Evolutionary conservation across 306 rosid genomes (phyloP).

Genomic region (Begonia peltatifolia): DNA sequence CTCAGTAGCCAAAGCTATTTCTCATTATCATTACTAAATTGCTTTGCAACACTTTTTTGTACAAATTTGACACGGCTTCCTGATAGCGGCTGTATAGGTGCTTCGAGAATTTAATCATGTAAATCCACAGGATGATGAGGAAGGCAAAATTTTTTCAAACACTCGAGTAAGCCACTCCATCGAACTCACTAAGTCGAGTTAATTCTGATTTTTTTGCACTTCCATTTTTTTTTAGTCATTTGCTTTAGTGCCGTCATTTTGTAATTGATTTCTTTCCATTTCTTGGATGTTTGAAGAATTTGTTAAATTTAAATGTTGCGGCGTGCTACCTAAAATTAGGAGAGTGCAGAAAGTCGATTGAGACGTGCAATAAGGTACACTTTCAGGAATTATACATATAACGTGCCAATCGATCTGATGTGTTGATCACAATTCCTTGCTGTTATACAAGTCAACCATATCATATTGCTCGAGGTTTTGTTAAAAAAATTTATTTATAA

Average conservation of each 20-base stretch:
- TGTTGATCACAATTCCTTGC: too few relatives aligned
- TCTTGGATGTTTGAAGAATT: constrained; percentile 43
- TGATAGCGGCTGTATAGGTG: constrained; percentile 36
- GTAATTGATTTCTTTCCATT: constrained; percentile 12
- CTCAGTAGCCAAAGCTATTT: too few relatives aligned
- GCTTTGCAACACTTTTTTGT: too few relatives aligned
- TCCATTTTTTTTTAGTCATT: not conserved
- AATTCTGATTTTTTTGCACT: not conserved
- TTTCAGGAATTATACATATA: constrained; percentile 5
- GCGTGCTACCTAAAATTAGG: constrained; percentile 80
- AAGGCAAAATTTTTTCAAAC: constrained; percentile 66
- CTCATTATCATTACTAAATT: too few relatives aligned
- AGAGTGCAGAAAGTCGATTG: constrained; percentile 75
- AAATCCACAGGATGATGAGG: constrained; percentile 94
- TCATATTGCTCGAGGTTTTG: not conserved
- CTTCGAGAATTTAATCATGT: constrained; percentile 97
- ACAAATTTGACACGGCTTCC: too few relatives aligned
- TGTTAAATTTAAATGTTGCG: constrained; percentile 76
- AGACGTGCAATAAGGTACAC: constrained; percentile 81
- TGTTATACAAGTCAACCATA: not conserved
- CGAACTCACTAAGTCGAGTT: not conserved
- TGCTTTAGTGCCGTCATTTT: not conserved
- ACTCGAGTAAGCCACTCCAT: constrained; percentile 47
- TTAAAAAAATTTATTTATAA: not conserved
- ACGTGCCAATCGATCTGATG: too few relatives aligned